phyloP scores from a whole-genome alignment of 352 stramenopile genomes.

The Phytophthora tubulina region DNA sequence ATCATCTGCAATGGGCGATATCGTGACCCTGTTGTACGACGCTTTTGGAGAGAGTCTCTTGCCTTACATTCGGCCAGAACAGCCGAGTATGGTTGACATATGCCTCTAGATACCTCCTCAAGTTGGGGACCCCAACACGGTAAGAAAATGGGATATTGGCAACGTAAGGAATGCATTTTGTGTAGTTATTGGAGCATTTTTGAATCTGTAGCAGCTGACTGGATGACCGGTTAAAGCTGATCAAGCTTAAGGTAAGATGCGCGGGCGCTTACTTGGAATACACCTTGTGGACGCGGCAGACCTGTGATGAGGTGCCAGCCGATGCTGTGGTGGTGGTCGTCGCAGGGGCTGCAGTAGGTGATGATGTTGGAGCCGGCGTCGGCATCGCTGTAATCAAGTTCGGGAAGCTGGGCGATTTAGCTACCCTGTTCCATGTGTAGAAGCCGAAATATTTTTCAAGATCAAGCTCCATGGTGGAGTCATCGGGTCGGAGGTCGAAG shows the following conservation, averaged over 20 bases:
- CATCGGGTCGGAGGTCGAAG: conserved; percentile 68
- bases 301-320: conserved; percentile 19
- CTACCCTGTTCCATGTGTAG: conserved; percentile 52
- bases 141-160: conserved; percentile 3
- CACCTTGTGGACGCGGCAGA: conserved; percentile 53
- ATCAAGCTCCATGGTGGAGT: conserved; percentile 57
- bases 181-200: conserved; percentile 13
- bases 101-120: conserved; percentile 44
- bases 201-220: conserved; percentile 1
- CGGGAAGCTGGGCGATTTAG: conserved; percentile 59
- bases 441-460: conserved; percentile 85
- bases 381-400: conserved; percentile 26
- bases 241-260: neutral
- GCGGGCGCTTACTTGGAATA: conserved; percentile 23
- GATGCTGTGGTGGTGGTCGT: neutral
- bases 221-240: conserved; percentile 2
- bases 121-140: neutral
- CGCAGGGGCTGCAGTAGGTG: conserved; percentile 6
- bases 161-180: conserved; percentile 23
- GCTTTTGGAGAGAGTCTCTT: conserved; percentile 83
- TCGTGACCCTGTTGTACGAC: conserved; percentile 73
- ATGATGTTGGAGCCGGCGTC: conserved; percentile 20
- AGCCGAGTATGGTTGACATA: conserved; percentile 58
- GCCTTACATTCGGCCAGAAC: conserved; percentile 75
- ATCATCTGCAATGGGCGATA: conserved; percentile 54